Conservation (phyloP, 2,329 filamentous ascomycete genomes). For the Phyllosticta citriasiana region DNA sequence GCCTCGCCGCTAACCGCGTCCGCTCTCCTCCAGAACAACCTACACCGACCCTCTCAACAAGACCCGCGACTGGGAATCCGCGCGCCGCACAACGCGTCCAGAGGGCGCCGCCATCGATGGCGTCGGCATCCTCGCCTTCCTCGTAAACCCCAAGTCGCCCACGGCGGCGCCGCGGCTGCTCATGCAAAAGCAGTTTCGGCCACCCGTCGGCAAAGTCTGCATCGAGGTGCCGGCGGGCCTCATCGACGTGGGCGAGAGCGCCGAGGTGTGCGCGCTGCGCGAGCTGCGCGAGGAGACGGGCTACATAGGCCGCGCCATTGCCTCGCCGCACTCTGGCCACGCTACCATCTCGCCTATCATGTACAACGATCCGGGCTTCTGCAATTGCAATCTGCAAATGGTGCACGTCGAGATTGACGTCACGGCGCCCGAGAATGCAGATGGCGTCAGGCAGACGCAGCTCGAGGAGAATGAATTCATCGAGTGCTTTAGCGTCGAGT, state of each 20-base stretch:
- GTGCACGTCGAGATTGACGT: conserved; percentile 67
- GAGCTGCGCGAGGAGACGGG: conserved; percentile 57
- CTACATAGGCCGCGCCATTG: conserved; percentile 39
- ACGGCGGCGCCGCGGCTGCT: conserved; percentile 26
- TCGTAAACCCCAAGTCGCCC: conserved; percentile 32
- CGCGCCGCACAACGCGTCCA: conserved; percentile 60
- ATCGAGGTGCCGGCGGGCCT: conserved; percentile 55
- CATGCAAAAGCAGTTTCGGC: conserved; percentile 46
- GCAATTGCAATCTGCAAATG: conserved; percentile 43
- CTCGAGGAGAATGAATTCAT: conserved; percentile 77
- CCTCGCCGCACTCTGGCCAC: not conserved
- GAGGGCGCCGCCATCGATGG: conserved; percentile 54
- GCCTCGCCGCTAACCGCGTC: conserved; percentile 6
- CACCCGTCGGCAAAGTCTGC: conserved; percentile 49
- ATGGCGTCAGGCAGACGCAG: conserved; percentile 46
- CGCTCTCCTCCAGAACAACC: conserved; percentile 21
- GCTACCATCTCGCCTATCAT: not conserved
- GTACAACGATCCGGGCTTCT: conserved; percentile 31
- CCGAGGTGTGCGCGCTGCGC: conserved; percentile 48
- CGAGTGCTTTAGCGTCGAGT: conserved; percentile 61
- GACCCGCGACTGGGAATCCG: conserved; percentile 59
- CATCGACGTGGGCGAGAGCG: conserved; percentile 49
- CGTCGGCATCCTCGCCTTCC: conserved; percentile 62
- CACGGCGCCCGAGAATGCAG: conserved; percentile 56
- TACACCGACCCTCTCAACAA: conserved; percentile 55